Base-by-base conservation (phyloP, 2,329 filamentous ascomycete species). In the Pyricularia pennisetigena region DNA sequence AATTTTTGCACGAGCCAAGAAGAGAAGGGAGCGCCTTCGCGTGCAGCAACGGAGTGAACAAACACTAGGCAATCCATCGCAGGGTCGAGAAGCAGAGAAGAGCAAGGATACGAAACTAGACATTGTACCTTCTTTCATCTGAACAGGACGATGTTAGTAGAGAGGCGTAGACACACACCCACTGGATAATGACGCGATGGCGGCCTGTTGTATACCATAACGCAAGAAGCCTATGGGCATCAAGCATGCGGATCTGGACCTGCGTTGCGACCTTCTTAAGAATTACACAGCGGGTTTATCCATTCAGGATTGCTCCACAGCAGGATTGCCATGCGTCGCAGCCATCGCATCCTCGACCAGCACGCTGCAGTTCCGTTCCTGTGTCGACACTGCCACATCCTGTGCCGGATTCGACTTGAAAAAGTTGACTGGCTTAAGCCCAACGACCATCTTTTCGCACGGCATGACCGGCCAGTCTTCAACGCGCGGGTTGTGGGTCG, bases 401-500 rank as follows among this genome's bases (percentile, higher is more conserved):
- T 69, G 41, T 1, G 69, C 67, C 20, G 70, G 70, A 28, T 71
- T 70, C 24, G 26, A n/a, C 0, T 32, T 35, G 32, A 71, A 70
- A 49, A 71, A 71, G 35, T 69, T 69, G 35, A 65, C 64, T 0
- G 70, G 69, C 67, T 69, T 68, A 20, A 71, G 66, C 6, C 62
- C 62, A 1, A 71, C 67, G 20, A 61, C 49, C 24, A 71, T 67
- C n/a, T 67, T 69, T 24, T 71, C 69, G 26, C 66, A 64, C 12
- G 66, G 59, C 88, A 90, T 90, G 5, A 90, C 86, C 0, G 87
- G 88, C 79, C 88, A 90, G 72, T 90, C 88, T 71, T 90, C 88
- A 12, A 85, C 82, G 0, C 88, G 80, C 0, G 88, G 87, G 28
- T 88, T 85, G 71, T 90, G 88, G 41, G 88, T 90, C 29, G 88